Conservation (phyloP, 805 yeast genomes). For the Priceomyces medius region DNA sequence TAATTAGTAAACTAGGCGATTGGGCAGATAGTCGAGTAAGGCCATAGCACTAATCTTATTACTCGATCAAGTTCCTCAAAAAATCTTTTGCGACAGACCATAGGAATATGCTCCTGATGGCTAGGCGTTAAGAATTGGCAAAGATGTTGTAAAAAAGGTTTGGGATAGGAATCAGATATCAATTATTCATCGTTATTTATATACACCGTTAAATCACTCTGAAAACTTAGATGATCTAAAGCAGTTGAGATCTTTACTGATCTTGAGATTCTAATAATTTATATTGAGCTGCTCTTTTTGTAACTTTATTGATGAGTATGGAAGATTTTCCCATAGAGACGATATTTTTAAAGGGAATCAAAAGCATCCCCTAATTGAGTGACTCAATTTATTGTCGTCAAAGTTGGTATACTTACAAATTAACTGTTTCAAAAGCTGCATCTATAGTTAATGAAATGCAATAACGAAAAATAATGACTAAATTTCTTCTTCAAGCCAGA, state of each 20-base stretch:
- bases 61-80: slow-evolving; percentile 8
- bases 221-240: slow-evolving; percentile 5
- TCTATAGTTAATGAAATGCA: too few species aligned
- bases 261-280: slow-evolving; percentile 7
- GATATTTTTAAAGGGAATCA: slow-evolving; percentile 8
- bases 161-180: slow-evolving; percentile 8
- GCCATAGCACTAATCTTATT: slow-evolving; percentile 6
- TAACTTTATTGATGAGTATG: slow-evolving; percentile 2
- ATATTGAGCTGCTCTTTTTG: slow-evolving; percentile 6
- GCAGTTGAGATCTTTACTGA: slow-evolving; percentile 4
- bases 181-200: slow-evolving; percentile 2
- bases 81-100: slow-evolving; percentile 3
- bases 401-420: too few species aligned
- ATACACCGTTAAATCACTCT: slow-evolving; percentile 6
- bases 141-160: slow-evolving; percentile 2
- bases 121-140: slow-evolving; percentile 3
- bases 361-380: too few species aligned
- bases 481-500: slow-evolving; percentile 28
- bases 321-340: slow-evolving; percentile 7
- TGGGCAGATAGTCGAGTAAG: slow-evolving; percentile 2
- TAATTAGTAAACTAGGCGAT: slow-evolving; percentile 1
- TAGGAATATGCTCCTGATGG: slow-evolving; percentile 8
- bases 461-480: too few species aligned
- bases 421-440: too few species aligned
- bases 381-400: too few species aligned